Base-by-base conservation (phyloP, 148 eudicot genomes). In the Arbutus unedo region DNA sequence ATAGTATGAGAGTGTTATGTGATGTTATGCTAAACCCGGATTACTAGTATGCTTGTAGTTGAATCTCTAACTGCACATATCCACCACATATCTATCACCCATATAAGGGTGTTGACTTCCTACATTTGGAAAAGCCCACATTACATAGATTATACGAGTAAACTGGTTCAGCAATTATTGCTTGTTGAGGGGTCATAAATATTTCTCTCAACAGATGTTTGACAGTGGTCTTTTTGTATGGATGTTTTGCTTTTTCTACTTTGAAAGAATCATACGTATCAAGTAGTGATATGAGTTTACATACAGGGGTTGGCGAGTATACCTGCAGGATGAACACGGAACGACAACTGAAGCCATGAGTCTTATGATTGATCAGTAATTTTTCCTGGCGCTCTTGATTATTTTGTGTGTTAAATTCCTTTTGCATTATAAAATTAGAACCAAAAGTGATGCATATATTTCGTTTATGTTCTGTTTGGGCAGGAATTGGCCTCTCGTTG, bases 311-410 rank as follows among this genome's bases (percentile, higher is more conserved):
- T 76, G 79, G 79, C 55, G 79, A 76, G 60, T 76, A 14, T 76
- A 76, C 60, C 79, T 76, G n/a, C 79, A 25, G 79, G 79, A 76
- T 31, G 62, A 76, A 31, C 60, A 76, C 8, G 79, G 79, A 38
- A 76, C 47, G 8, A 45, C 76, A 47, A 47, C 15, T 47, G 81
- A 79, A 14, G 85, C 85, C 66, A 68, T 77, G 85, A 70, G 47
- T 71, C 81, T 54, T 16, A 83, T 83, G 85, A 68, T 83, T 54
- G 80, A 83, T 44, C 7, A 5, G 85, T 78, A 78, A 78, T 15
- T 83, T 77, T 64, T 21, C 70, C 14, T 68, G 11, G n/a, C 41
- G 60, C 56, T 76, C 64, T 41, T 59, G 38, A 5, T 54, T 73
- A 71, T 21, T 47, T 31, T 8, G 48, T 74, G 5, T 66, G 18